Base-by-base conservation (phyloP, 305 asterid genomes). In the Fraxinus albicans region DNA sequence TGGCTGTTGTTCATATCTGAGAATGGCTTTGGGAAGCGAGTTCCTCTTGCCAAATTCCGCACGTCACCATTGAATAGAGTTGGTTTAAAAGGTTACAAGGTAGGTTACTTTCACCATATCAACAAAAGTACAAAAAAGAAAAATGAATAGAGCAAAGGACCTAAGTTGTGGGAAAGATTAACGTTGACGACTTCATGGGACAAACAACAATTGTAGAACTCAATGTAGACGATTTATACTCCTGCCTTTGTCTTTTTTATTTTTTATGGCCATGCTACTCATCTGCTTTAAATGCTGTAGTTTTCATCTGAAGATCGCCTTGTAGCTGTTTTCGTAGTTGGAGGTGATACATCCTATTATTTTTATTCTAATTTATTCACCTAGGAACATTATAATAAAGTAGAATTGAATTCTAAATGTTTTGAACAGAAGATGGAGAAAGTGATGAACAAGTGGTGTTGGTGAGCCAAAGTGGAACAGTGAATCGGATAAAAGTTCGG, bases 391-490 rank as follows among this genome's bases (percentile, higher is more conserved):
- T 58, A 17, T 50, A 25, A 63, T 80, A 60, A 70, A 58, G 78
- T 84, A 23, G 76, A 80, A 58, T 77, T 69, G 58, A 81, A 60
- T 75, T 31, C 23, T 36, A 40, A 31, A 35, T 84, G 55, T 19
- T 87, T 82, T 79, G 34, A 85, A 82, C 91, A 92, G 99, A 95
- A 77, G 98, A 95, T 81, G 97, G 98, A 84, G 98, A 93, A 84
- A 95, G 98, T 81, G 98, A 95, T 80, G 98, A 96, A 86, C 98
- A 96, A 85, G 95, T 96, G 84, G 99, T 96, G 86, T 92, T 95
- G 82, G 98, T 95, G 75, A 96, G 99, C 91, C 99, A 96, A 84
- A 96, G 98, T 87, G 99, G 99, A 90, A 95, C 97, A 1, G 98
- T 95, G 44, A 95, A 96, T 89, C 92, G 99, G 85, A 95, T 96